Evolutionary conservation across 306 rosid genomes (phyloP), one percentile per base, ranked within the genome.

Genomic region (Mimosa bimucronata): DNA sequence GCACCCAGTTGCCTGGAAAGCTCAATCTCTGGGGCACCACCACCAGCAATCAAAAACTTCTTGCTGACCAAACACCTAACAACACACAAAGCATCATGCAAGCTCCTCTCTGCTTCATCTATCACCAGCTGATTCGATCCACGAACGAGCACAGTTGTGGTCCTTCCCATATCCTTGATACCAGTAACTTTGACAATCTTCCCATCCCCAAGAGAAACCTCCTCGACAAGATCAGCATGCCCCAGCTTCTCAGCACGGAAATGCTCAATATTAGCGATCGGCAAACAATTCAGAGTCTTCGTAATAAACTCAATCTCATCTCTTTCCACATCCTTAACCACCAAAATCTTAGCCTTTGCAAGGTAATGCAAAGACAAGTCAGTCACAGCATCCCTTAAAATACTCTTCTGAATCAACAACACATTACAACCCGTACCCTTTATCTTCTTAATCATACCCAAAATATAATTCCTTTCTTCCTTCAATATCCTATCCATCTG

Each of bases 1-100:
- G 99, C 98, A 74, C 99, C 98, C 83, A 95, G 61, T 83, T 95
- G 99, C 90, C 99, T 87, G 0, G 99, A 95, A 19, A 95, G 85
- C 97, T 95, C 99, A 67, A 95, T 95, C 85, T 95, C 99, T 0
- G 99, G 99, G 0, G 99, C 99, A 2, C 99, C 99, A 29, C 99
- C 99, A 2, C 99, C 99, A 0, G 99, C 99, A 77, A 95, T 95
- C 83, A 95, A 76, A 87, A 93, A 95, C 85, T 91, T 87, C 89
- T 95, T 95, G 50, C 76, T 90, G 67, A 95, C 99, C 86, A 95
- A 82, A 79, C 99, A 95, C 87, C 99, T 88, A 52, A 95, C 94
- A 76, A 95, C 99, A 87, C 99, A 95, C 85, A 95, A 67, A 74
- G 99, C 98, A 82, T 95, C 99, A 31, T 95, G 99, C 88, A 95